Evolutionary conservation across 164 flowering plant species (phyloP).

Genomic region (Stephania cephalantha): DNA sequence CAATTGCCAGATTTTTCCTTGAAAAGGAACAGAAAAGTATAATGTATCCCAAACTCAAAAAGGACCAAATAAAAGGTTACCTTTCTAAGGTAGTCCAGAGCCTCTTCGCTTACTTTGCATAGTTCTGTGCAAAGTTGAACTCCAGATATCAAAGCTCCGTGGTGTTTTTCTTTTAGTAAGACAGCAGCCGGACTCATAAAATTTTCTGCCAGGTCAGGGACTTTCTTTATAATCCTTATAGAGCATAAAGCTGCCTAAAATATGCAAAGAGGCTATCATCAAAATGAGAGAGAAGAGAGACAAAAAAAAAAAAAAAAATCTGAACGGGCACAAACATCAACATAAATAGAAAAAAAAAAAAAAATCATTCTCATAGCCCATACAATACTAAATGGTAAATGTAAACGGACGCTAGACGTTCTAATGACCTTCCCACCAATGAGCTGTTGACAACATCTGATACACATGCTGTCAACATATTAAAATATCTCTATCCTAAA

Average conservation of each 20-base stretch:
- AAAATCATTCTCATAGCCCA: background rate
- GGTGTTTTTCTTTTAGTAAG: slow-evolving; percentile 94
- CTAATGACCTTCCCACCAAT: too few relatives aligned
- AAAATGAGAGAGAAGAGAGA: background rate
- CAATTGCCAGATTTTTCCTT: too few relatives aligned
- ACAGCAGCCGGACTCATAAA: slow-evolving; percentile 76
- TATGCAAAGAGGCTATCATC: slow-evolving; percentile 8
- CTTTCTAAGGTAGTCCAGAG: slow-evolving; percentile 86
- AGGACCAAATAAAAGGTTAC: slow-evolving; percentile 28
- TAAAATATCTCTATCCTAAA: background rate
- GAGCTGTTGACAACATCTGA: too few relatives aligned
- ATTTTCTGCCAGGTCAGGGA: slow-evolving; percentile 94
- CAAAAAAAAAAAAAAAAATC: background rate
- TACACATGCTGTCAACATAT: too few relatives aligned
- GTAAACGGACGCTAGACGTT: background rate
- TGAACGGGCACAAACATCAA: background rate
- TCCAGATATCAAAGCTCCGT: slow-evolving; percentile 86
- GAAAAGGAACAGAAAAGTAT: too few relatives aligned
- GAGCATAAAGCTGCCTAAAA: slow-evolving; percentile 91
- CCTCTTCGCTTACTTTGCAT: slow-evolving; percentile 82
- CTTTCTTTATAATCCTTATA: slow-evolving; percentile 89
- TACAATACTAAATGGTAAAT: background rate
- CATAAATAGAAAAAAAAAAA: background rate
- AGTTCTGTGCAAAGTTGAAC: slow-evolving; percentile 92
- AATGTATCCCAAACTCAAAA: background rate